A percentile compares a stretch with the other conserved stretches of the same genome.
These are phyloP conservation scores for Globisporangium sylvaticum DNA, from an alignment of 352 stramenopile genomes.

Conservation along the genomic window DNA sequence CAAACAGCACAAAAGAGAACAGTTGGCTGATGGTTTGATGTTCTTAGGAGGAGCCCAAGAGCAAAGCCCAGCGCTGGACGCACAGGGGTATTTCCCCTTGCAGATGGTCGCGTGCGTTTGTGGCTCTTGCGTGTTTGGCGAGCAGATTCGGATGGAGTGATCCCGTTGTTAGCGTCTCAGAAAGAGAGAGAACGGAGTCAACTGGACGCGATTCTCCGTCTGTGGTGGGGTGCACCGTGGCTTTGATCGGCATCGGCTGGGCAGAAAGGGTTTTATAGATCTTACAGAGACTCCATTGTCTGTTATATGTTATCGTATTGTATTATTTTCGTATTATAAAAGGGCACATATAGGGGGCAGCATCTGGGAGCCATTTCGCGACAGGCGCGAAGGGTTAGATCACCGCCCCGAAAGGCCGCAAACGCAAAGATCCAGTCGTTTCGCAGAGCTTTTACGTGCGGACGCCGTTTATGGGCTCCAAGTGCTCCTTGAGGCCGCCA, in stretches of 20 bases:
- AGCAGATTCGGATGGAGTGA: neutral
- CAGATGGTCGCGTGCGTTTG: neutral
- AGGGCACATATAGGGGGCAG: neutral
- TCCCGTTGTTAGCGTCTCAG: neutral
- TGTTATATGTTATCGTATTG: neutral
- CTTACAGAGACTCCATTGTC: neutral
- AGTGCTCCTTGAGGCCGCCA: neutral
- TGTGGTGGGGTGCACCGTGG: neutral
- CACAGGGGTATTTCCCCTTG: neutral
- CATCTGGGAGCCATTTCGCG: neutral
- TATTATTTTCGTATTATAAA: neutral
- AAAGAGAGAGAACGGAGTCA: neutral
- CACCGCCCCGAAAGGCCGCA: neutral
- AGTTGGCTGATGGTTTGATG: neutral
- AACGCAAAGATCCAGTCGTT: neutral
- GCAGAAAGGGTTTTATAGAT: neutral
- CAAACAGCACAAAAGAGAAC: neutral
- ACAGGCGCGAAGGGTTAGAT: neutral
- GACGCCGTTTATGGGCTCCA: neutral
- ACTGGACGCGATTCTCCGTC: constrained; percentile 1
- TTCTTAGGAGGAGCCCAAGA: neutral
- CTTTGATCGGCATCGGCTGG: neutral
- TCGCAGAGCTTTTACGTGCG: neutral
- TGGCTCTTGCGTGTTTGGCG: neutral
- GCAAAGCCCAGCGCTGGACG: neutral